Evolutionary conservation across 805 yeast species (phyloP).

Genomic region (Grigorovia humatica): DNA sequence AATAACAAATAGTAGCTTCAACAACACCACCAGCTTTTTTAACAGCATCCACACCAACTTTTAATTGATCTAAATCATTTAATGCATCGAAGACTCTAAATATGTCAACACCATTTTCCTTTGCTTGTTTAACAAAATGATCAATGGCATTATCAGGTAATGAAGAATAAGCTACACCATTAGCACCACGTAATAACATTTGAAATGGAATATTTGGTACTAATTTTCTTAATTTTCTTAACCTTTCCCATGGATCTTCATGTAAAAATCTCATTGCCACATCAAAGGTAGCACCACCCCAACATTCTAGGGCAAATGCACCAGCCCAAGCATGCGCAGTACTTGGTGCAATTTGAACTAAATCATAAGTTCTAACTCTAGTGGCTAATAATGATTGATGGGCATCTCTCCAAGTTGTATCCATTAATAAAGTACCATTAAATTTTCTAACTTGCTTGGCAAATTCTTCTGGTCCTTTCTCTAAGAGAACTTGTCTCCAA

Average conservation of each 20-base stretch:
- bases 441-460: constrained; percentile 77
- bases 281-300: constrained; percentile 99
- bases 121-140: constrained; percentile 91
- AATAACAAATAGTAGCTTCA: constrained; percentile 96
- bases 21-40: constrained; percentile 98
- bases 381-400: constrained; percentile 97
- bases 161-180: constrained; percentile 97
- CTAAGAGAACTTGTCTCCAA: constrained; percentile 82
- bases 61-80: constrained; percentile 91
- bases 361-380: constrained; percentile 89
- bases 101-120: constrained; percentile 91
- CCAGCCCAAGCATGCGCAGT: constrained; percentile 85
- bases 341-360: constrained; percentile 83
- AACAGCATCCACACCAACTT: constrained; percentile 96
- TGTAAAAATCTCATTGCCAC: constrained; percentile 97
- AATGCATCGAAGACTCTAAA: constrained; percentile 97
- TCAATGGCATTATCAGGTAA: constrained; percentile 98
- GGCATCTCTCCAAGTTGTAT: constrained; percentile 99
- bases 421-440: constrained; percentile 88
- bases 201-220: constrained; percentile 99
- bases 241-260: constrained; percentile 98
- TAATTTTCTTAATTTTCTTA: constrained; percentile 72
- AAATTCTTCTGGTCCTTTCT: constrained; percentile 80
- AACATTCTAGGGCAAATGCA: constrained; percentile 94
- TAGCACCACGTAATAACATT: constrained; percentile 98